Percentiles rank a stretch among this genome's conserved stretches.
phyloP scores from a whole-genome alignment of 257 asterid species.

The Solanum gandarillasii region DNA sequence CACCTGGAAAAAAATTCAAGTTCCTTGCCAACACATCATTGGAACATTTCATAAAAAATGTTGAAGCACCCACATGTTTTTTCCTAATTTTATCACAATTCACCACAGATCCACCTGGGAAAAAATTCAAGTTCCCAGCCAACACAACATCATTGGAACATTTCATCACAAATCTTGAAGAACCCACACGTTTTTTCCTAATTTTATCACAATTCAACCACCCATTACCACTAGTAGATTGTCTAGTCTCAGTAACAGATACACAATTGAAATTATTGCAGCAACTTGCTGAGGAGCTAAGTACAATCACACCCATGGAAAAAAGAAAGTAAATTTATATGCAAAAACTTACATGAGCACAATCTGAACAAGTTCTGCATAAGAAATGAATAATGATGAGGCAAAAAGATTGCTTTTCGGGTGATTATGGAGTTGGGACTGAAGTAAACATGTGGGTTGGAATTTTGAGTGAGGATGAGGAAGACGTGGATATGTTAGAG shows the following conservation, averaged over 20 bases:
- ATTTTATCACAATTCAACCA: not conserved
- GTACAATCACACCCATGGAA: conserved; percentile 44
- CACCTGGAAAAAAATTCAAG: conserved; percentile 19
- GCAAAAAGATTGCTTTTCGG: not conserved
- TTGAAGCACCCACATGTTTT: not conserved
- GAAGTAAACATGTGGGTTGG: not conserved
- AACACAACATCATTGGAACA: not conserved
- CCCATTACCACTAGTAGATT: conserved; percentile 9
- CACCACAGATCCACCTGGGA: not conserved
- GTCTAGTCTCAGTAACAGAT: conserved; percentile 17
- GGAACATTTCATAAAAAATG: not conserved
- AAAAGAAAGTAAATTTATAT: not conserved
- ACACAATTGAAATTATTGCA: conserved; percentile 26
- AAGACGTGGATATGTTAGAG: not conserved
- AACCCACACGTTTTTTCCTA: not conserved
- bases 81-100: not conserved
- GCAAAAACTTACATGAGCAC: not conserved
- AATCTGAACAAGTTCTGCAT: not conserved
- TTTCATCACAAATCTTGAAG: not conserved
- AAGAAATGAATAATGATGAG: not conserved
- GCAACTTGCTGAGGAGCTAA: conserved; percentile 35
- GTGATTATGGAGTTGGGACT: not conserved
- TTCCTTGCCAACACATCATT: not conserved
- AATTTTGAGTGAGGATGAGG: not conserved
- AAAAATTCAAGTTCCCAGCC: conserved; percentile 18